Evolutionary conservation across 2,329 filamentous ascomycete genomes (phyloP).

Genomic region (Trichoderma citrinoviride): DNA sequence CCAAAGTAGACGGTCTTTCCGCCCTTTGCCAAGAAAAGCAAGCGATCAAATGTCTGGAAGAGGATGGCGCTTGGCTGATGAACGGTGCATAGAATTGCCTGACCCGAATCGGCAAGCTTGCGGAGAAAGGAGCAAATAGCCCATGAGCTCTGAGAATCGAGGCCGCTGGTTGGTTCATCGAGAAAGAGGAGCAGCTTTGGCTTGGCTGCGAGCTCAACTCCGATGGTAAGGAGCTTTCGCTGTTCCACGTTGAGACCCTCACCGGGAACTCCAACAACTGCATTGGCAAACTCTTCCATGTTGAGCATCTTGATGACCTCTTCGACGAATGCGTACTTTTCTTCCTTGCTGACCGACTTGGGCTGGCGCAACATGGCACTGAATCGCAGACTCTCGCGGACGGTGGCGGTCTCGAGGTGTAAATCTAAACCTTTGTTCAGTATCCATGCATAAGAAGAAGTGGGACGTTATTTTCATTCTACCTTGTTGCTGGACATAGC

Average conservation of each 20-base stretch:
- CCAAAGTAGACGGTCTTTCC: conserved; percentile 70
- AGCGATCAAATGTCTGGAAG: conserved; percentile 56
- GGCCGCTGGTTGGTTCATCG: conserved; percentile 59
- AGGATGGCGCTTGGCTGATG: conserved; percentile 55
- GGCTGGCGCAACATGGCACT: conserved; percentile 59
- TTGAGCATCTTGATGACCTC: conserved; percentile 64
- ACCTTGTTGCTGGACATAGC: conserved; percentile 66
- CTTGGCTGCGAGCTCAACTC: conserved; percentile 57
- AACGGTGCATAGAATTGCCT: conserved; percentile 55
- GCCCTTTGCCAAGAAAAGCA: conserved; percentile 62
- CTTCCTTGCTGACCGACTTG: conserved; percentile 48
- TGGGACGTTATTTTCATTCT: background rate
- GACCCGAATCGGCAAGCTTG: conserved; percentile 56
- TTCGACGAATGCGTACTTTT: conserved; percentile 62
- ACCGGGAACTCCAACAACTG: conserved; percentile 62
- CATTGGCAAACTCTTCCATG: conserved; percentile 65
- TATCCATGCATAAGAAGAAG: background rate
- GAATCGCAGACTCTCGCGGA: conserved; percentile 54
- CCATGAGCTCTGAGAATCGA: conserved; percentile 63
- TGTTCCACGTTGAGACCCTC: conserved; percentile 61
- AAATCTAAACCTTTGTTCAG: conserved; percentile 42
- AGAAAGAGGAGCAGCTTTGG: conserved; percentile 60
- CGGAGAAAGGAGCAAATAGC: conserved; percentile 61
- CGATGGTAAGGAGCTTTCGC: conserved; percentile 60
- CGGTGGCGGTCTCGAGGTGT: conserved; percentile 54